Evolutionary conservation across 306 rosid genomes (phyloP), one percentile per base, ranked within the genome.

Genomic region (Fagus sylvatica): DNA sequence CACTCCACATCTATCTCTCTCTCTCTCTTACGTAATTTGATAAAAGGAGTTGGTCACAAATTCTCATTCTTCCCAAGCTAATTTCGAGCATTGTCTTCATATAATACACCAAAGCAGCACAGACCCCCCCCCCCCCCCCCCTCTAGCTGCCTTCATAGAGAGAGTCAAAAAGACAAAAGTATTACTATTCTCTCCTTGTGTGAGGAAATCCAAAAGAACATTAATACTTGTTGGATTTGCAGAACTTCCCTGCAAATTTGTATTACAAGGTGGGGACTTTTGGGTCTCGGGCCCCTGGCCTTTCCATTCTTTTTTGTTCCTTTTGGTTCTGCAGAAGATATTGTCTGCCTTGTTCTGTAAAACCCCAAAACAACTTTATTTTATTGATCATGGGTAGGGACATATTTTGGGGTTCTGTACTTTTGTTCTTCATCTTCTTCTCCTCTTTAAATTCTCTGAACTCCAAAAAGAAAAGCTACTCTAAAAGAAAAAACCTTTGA

Each of bases 211-310:
- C 85, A 75, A 71, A 81, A 67, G 54, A 72, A 86, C 85, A 83
- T 83, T 81, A 65, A 65, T 32, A 83, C 89, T 86, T 80, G 86
- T 89, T 81, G 90, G 88, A 74, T 87, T 72, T 82, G 87, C 90
- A 83, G 84, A 79, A 71, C 62, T 87, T 74, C 77, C 56, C 84
- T 80, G 84, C 84, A 81, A 16, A 76, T 67, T 75, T 53, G 78
- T 77, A 59, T 70, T 74, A 76, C 69, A 71, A 79, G 87, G 82
- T 82, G 81, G 76, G 74, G 80, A 82, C 74, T 73, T 76, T 83
- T 78, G 78, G 77, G 71, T 61, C 68, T 82, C 84, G 85, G 81
- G 77, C 32, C 81, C 32, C 81, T 46, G 51, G 51, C 89, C 66
- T 83, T 86, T 74, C 28, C 69, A 71, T 79, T 82, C 55, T 56